Evolutionary conservation across 139 green algal species (phyloP), one percentile per base, ranked within the genome.

Genomic region (Chlamydomonas sphaeroides): DNA sequence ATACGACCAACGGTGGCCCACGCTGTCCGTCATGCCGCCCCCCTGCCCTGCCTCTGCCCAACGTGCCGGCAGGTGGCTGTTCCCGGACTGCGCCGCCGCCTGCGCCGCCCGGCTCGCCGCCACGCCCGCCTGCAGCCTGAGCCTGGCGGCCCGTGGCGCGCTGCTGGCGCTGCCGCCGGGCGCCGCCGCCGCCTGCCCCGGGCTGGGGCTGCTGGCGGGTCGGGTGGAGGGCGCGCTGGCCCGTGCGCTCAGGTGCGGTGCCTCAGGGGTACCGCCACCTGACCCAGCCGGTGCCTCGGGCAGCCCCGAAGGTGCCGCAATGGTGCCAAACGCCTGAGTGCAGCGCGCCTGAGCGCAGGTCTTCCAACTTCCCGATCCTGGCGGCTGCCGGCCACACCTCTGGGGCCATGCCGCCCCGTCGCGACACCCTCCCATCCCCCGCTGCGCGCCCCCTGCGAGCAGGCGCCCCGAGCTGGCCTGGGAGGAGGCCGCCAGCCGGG

Each of bases 141-240:
- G 74, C 23, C 59, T 32, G 61, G 61, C 61, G 1, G 45, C 51
- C 42, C 75, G 75, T 1, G 75, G 56, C 15, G 75, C 75, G 41
- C 75, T 82, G 59, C 41, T 72, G 75, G 62, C 41, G 42, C 75
- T 82, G 59, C 75, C 75, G 42, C 32, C 25, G 20, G 75, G 61
- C 2, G 61, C 72, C n/a, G 48, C 42, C 0, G 75, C 62, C n/a
- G 61, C 62, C 4, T 48, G 62, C 42, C 62, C 75, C 5, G n/a
- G 20, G 23, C 7, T 82, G 75, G 75, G 42, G 32, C 61, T 65
- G 61, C 59, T 82, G 75, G 32, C 51, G 61, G n/a, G 42, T 3
- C 75, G 75, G 2, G 62, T 32, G 23, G 75, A 82, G 75, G 62
- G 41, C 26, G 49, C 61, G 14, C 41, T 82, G 21, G 51, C 65